Evolutionary conservation across 192 early-diverging fungal species (phyloP).

Genomic region (Fimicolochytrium jonesii): DNA sequence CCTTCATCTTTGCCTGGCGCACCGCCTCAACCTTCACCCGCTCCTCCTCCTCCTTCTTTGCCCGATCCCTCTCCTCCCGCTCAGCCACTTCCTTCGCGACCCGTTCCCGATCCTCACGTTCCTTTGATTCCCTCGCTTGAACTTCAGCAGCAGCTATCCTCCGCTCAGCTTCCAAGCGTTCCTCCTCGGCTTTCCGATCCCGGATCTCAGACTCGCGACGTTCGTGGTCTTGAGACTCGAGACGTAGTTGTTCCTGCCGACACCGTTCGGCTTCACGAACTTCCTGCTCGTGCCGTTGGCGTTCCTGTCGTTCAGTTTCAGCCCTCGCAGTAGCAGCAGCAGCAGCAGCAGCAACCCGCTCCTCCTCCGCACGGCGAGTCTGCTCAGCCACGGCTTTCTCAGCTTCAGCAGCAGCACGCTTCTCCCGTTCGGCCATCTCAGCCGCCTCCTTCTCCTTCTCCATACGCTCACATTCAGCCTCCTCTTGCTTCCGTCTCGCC

Average conservation of each 20-base stretch:
- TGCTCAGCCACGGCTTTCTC: not conserved
- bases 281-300: not conserved
- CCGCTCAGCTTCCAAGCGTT: too few relatives aligned
- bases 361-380: too few relatives aligned
- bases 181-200: not conserved
- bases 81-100: not conserved
- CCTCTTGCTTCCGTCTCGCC: too few relatives aligned
- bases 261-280: too few relatives aligned
- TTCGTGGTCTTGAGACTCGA: not conserved
- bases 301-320: conserved; percentile 4
- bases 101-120: not conserved
- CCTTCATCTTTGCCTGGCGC: too few relatives aligned
- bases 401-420: not conserved
- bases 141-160: too few relatives aligned
- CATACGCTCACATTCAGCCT: too few relatives aligned
- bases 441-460: conserved; percentile 1
- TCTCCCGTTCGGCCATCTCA: not conserved
- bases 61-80: too few relatives aligned
- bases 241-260: not conserved
- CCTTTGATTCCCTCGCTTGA: too few relatives aligned
- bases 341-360: too few relatives aligned
- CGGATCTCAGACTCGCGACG: not conserved
- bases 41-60: too few relatives aligned
- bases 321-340: not conserved
- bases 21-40: too few relatives aligned